These are phyloP conservation scores for Trichoderma sp. DNA, from an alignment of 2,329 filamentous ascomycete genomes.

Conservation along the genomic window DNA sequence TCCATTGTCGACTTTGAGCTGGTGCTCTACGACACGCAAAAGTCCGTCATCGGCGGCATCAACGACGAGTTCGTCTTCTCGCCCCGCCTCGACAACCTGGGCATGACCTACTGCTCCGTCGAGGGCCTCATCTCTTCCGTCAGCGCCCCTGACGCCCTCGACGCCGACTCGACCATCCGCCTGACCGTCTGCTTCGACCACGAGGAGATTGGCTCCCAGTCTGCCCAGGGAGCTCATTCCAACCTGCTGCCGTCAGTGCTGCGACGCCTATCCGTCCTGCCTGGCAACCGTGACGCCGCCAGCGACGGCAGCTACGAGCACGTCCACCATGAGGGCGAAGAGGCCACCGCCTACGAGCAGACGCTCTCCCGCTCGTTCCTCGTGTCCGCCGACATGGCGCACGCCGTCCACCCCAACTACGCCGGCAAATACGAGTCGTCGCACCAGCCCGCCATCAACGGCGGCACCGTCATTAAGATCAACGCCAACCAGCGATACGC, in stretches of 20 bases:
- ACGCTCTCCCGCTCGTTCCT: conserved; percentile 89
- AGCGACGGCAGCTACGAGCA: conserved; percentile 64
- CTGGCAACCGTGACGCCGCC: conserved; percentile 63
- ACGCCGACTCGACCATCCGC: conserved; percentile 78
- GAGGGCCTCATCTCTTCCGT: conserved; percentile 83
- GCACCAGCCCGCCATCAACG: conserved; percentile 94
- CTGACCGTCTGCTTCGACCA: conserved; percentile 96
- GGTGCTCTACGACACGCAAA: conserved; percentile 95
- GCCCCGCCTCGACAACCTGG: conserved; percentile 90
- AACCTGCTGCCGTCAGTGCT: conserved; percentile 88
- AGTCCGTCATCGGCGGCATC: conserved; percentile 83
- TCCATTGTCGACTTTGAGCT: conserved; percentile 93
- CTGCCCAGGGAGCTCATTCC: conserved; percentile 90
- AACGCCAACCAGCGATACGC: conserved; percentile 98
- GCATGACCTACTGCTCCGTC: conserved; percentile 93
- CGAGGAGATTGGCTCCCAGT: conserved; percentile 92
- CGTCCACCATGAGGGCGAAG: conserved; percentile 59
- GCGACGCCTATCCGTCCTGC: conserved; percentile 79
- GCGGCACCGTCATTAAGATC: conserved; percentile 94
- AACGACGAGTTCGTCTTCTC: conserved; percentile 96
- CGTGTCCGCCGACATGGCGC: conserved; percentile 96
- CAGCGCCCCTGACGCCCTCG: conserved; percentile 61
- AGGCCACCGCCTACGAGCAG: conserved; percentile 87
- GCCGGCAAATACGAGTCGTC: conserved; percentile 85
- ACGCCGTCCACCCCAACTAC: conserved; percentile 96